phyloP scores from a whole-genome alignment of 176 grass and related monocot genomes.

The Elymus sibiricus region DNA sequence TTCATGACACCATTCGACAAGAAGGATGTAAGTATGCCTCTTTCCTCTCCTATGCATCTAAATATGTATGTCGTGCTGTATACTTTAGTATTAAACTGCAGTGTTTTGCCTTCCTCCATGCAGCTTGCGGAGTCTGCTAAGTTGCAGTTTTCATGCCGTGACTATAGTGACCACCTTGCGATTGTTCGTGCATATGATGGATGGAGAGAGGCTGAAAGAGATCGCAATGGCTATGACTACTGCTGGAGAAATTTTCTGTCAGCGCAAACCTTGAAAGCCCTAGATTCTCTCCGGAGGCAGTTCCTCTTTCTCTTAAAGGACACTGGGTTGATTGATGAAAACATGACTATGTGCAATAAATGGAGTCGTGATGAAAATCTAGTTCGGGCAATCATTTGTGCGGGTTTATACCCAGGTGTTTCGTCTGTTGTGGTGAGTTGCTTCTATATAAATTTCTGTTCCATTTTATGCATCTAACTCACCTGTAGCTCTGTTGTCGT shows the following conservation, averaged over 20 bases:
- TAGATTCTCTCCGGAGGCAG: conserved; percentile 86
- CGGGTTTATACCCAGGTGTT: conserved; percentile 95
- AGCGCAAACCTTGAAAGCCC: conserved; percentile 83
- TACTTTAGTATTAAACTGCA: background rate
- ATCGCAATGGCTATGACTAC: conserved; percentile 90
- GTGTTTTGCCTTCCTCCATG: conserved; percentile 32
- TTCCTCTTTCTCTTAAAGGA: conserved; percentile 90
- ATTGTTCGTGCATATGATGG: conserved; percentile 87
- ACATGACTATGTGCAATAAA: conserved; percentile 66
- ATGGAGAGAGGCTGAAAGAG: conserved; percentile 94
- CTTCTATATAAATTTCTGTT: conserved; percentile 13
- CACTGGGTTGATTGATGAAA: conserved; percentile 81
- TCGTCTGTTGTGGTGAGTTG: conserved; percentile 86
- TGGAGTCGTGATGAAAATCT: conserved; percentile 93
- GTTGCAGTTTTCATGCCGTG: conserved; percentile 80
- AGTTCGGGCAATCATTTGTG: conserved; percentile 86
- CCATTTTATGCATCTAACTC: background rate
- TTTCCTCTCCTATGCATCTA: background rate
- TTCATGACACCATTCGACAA: conserved; percentile 97
- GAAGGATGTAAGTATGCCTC: conserved; percentile 75
- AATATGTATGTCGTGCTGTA: background rate
- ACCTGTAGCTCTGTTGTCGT: background rate
- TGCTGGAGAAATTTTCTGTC: conserved; percentile 99
- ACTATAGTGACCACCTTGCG: conserved; percentile 91
- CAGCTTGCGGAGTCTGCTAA: conserved; percentile 94